Percentiles rank a stretch among this genome's conserved stretches.
These are phyloP conservation scores for Nemophila menziesii DNA, from an alignment of 257 asterid genomes.

Conservation along the genomic window DNA sequence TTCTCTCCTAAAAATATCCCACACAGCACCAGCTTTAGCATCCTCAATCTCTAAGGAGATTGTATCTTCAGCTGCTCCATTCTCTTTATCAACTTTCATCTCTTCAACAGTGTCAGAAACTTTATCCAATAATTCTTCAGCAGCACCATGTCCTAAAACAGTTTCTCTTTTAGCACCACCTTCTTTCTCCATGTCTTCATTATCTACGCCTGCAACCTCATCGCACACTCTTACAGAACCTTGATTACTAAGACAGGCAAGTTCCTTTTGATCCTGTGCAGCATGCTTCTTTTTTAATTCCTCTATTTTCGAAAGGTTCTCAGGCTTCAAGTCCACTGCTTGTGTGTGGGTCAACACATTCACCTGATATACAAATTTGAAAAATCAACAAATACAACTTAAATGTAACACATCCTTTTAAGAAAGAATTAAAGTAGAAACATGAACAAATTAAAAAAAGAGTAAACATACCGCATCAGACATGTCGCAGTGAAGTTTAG, in stretches of 20 bases:
- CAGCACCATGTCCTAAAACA: too few species aligned
- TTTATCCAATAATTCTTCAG: too few species aligned
- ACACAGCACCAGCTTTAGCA: constrained; percentile 66
- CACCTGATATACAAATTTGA: constrained; percentile 34
- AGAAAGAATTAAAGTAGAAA: too few species aligned
- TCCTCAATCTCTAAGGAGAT: constrained; percentile 12
- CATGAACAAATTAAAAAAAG: neutral
- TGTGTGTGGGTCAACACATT: constrained; percentile 63
- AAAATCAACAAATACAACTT: neutral
- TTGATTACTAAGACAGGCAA: too few species aligned
- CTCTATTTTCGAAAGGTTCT: constrained; percentile 22
- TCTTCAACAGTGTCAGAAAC: constrained; percentile 4
- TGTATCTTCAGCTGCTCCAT: neutral
- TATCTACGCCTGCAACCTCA: too few species aligned
- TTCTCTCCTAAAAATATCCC: constrained; percentile 91
- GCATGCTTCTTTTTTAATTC: constrained; percentile 32
- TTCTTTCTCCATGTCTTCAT: too few species aligned
- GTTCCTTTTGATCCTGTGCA: constrained; percentile 48
- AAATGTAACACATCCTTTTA: too few species aligned
- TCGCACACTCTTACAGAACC: too few species aligned
- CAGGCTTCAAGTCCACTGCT: constrained; percentile 19
- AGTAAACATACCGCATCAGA: constrained; percentile 73
- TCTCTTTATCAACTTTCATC: constrained; percentile 3
- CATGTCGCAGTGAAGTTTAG: constrained; percentile 85
- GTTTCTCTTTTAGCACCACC: too few species aligned